phyloP scores from a whole-genome alignment of 202 grass and related monocot species.

The Schoenoplectus tabernaemontani region DNA sequence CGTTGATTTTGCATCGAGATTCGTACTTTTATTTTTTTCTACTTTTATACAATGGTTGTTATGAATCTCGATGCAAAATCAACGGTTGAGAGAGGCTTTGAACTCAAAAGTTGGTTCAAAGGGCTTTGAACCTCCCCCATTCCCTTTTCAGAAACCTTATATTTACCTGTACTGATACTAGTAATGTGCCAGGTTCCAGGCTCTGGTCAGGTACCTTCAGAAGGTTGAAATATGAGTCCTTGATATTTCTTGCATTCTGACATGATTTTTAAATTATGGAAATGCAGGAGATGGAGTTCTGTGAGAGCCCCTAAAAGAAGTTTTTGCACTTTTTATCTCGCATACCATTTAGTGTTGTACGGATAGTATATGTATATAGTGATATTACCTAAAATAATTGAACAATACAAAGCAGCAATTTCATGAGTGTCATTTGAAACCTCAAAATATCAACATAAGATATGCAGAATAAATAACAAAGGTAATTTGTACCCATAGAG shows the following conservation, averaged over 20 bases:
- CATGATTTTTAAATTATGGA: constrained; percentile 17
- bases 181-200: background rate
- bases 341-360: background rate
- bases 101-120: too few relatives aligned
- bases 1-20: too few relatives aligned
- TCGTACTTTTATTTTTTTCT: too few relatives aligned
- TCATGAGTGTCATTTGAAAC: background rate
- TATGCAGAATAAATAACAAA: background rate
- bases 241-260: background rate
- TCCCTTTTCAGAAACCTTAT: background rate
- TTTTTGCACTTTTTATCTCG: background rate
- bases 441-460: background rate
- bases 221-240: background rate
- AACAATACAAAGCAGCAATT: constrained; percentile 14
- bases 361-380: constrained; percentile 23
- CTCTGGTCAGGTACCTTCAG: background rate
- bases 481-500: background rate
- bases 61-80: too few relatives aligned
- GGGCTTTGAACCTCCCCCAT: too few relatives aligned
- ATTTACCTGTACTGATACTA: background rate
- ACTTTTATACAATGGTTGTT: too few relatives aligned
- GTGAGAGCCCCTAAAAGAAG: constrained; percentile 56
- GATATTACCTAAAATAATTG: constrained; percentile 7
- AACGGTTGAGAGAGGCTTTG: too few relatives aligned
- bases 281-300: constrained; percentile 79